Base-by-base conservation (phyloP, 176 grass and related monocot species). In the Zoysia japonica region DNA sequence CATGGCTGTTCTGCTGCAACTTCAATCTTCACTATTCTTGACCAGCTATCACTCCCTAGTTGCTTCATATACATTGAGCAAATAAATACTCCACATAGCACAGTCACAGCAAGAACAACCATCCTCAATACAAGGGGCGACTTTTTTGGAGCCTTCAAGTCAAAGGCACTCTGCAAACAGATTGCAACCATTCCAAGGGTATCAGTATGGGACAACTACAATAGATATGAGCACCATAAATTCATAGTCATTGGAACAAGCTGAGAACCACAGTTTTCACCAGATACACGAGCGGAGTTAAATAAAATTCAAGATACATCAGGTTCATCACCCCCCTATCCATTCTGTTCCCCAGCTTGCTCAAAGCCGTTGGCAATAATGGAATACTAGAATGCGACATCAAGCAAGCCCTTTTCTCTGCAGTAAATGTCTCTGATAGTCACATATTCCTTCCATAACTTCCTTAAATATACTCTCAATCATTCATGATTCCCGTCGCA, bases 51-150 rank as follows among this genome's bases (percentile, higher is more conserved):
- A 5, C 75, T 90, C 56, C 85, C 83, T 62, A 94, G 68, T 71
- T 97, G 94, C 74, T 92, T 86, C 77, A 91, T 79, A 80, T 87
- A 92, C 55, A 97, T 77, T 44, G 85, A 86, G 67, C 85, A 94
- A 80, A 97, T 92, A 81, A 90, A 90, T 38, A 94, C 38, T 41
- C 94, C 94, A 2, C 91, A 97, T 66, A 97, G 77, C 79, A 92
- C 82, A 68, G 90, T 74, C 70, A 87, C 55, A 50, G 66, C 62
- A 72, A 91, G 76, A 77, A 97, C 85, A 77, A 91, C 66, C 89
- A 90, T 88, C 82, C 87, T 92, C 76, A 97, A 76, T 3, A 81
- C 44, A 8, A 90, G 61, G 9, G 85, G 89, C 7, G 87, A 86
- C 70, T 90, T 93, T 81, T 97, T 97, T 61, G 83, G 82, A 57